Evolutionary conservation across 257 asterid species (phyloP).

Genomic region (Perilla frutescens): DNA sequence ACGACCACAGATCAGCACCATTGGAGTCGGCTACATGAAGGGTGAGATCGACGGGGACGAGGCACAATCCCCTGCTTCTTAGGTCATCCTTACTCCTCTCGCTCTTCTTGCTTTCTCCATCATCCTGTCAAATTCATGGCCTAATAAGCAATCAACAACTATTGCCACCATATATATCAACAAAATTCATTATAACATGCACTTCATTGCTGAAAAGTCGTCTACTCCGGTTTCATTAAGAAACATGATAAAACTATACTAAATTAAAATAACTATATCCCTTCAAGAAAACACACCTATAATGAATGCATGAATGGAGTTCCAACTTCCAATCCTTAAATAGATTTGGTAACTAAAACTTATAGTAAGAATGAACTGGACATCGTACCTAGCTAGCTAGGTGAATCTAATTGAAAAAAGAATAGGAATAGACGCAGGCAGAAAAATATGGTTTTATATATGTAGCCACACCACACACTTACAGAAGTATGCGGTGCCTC

Average conservation of each 20-base stretch:
- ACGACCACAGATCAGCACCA: constrained; percentile 92
- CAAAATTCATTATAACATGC: background rate
- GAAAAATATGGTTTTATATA: too few relatives aligned
- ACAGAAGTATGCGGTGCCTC: constrained; percentile 36
- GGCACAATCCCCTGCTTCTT: constrained; percentile 81
- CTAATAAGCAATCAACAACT: background rate
- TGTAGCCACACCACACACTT: constrained; percentile 15
- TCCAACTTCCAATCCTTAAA: too few relatives aligned
- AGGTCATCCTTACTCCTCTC: constrained; percentile 44
- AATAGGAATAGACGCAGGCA: too few relatives aligned
- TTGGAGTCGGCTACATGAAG: constrained; percentile 63
- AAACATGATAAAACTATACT: too few relatives aligned
- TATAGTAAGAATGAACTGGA: background rate
- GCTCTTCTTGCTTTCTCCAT: constrained; percentile 24
- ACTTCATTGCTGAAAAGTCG: too few relatives aligned
- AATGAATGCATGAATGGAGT: too few relatives aligned
- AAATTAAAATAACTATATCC: too few relatives aligned
- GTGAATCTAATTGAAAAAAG: too few relatives aligned
- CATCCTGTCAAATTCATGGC: constrained; percentile 33
- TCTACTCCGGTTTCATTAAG: too few relatives aligned
- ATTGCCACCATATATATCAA: too few relatives aligned
- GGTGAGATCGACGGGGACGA: constrained; percentile 70
- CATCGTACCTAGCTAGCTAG: background rate
- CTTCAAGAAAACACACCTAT: too few relatives aligned
- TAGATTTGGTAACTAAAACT: too few relatives aligned